Base-by-base conservation (phyloP, 2,329 filamentous ascomycete genomes). In the Mycosphaerelloides madeirae region DNA sequence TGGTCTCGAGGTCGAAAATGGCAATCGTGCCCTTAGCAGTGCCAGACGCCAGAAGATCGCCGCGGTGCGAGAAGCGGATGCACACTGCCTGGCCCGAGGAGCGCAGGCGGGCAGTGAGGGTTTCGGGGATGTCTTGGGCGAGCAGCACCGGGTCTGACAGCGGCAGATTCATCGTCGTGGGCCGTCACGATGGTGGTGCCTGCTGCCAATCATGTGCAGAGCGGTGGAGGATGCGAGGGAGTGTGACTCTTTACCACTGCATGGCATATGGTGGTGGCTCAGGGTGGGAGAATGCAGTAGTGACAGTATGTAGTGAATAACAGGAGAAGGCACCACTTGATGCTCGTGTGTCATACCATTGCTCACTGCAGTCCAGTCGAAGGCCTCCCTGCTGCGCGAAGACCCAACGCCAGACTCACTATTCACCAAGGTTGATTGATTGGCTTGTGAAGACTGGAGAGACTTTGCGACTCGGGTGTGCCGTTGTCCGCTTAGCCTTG, bases 1-100 rank as follows among this genome's bases (percentile, higher is more conserved):
- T 95, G 8, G 94, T 98, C 69, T 98, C 94, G 38, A 97, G 81
- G 64, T 98, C 93, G 77, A 95, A 98, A 36, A 98, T 85, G 43
- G 95, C 87, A 31, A 98, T 85, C 4, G 88, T 93, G 55, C 93
- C 93, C 70, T 98, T 93, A 50, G 80, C 74, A 63, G 93, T 84
- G 53, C 93, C 93, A 22, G 90, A 95, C 34, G 93, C 93, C 52
- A 98, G 82, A 59, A 93, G 90, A 68, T 98, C 91, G 67, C 93
- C 93, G 63, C 84, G 87, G 63, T 89, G 87, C 63, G 91, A 96
- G 77, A 98, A 98, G 54, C 91, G 87, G 47, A 83, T 72, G 59
- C 78, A 81, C 29, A 80, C 80, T 38, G 80, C 77, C 66, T 82
- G 79, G 38, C 81, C 80, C 60, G 54, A 59, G 70, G 60, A 72